Evolutionary conservation across 2,329 filamentous ascomycete species (phyloP).

Genomic region (Ilyonectria robusta): DNA sequence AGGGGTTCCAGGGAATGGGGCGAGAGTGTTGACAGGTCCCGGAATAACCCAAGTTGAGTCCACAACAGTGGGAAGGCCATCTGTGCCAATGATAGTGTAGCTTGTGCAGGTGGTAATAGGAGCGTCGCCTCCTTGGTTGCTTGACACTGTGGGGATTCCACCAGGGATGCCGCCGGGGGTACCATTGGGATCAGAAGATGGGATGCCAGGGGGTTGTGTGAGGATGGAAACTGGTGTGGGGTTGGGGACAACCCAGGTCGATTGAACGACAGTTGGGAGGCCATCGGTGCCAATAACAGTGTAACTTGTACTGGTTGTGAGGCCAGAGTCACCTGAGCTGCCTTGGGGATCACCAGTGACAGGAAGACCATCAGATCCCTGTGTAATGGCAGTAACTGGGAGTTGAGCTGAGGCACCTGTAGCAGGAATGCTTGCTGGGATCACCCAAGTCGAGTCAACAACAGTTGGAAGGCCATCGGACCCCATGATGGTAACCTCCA

Average conservation of each 20-base stretch:
- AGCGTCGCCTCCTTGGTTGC: neutral
- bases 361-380: slow-evolving; percentile 34
- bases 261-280: slow-evolving; percentile 48
- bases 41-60: slow-evolving; percentile 52
- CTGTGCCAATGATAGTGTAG: slow-evolving; percentile 40
- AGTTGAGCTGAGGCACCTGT: slow-evolving; percentile 33
- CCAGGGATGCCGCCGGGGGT: neutral
- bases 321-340: slow-evolving; percentile 30
- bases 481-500: slow-evolving; percentile 50
- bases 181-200: neutral
- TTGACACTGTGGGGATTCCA: neutral
- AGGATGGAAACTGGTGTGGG: slow-evolving; percentile 14
- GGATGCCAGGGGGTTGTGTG: neutral
- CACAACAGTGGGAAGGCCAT: slow-evolving; percentile 41
- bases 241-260: slow-evolving; percentile 40
- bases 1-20: slow-evolving; percentile 27
- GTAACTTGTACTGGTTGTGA: slow-evolving; percentile 48
- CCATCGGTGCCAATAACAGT: slow-evolving; percentile 49
- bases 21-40: slow-evolving; percentile 41
- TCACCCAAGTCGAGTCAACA: slow-evolving; percentile 53
- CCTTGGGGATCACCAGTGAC: slow-evolving; percentile 34
- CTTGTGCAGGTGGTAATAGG: slow-evolving; percentile 37
- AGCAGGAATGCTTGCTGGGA: slow-evolving; percentile 37
- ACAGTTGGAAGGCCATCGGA: slow-evolving; percentile 53
- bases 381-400: slow-evolving; percentile 27